Conservation (phyloP, 2,329 filamentous ascomycete species). For the Colletotrichum horii region DNA sequence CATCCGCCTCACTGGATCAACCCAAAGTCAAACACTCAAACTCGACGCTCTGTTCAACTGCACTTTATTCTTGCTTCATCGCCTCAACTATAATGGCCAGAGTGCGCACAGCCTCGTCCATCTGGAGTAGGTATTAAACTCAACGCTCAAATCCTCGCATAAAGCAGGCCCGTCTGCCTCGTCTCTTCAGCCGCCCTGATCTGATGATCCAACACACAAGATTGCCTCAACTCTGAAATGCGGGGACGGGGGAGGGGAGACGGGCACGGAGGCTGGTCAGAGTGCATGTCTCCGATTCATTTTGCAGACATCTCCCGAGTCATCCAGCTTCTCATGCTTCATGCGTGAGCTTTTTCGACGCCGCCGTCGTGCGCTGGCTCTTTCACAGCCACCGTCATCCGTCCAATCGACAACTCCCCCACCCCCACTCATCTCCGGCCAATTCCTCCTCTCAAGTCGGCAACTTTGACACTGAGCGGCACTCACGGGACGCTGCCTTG, state of each 20-base stretch:
- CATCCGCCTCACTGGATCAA: not conserved
- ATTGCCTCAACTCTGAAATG: slow-evolving; percentile 14
- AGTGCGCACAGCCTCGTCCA: not conserved
- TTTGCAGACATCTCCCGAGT: slow-evolving; percentile 5
- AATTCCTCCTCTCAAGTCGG: not conserved
- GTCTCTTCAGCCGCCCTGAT: not conserved
- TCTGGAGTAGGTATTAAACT: not conserved
- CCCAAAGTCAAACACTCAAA: not conserved
- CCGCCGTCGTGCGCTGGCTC: slow-evolving; percentile 6
- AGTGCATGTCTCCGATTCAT: slow-evolving; percentile 3
- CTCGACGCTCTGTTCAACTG: not conserved
- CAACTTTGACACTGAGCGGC: not conserved
- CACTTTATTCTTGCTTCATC: not conserved
- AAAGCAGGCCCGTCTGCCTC: not conserved
- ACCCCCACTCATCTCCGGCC: not conserved
- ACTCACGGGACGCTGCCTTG: not conserved
- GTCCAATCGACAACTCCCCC: not conserved
- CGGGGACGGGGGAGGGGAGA: not conserved
- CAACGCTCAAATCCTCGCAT: not conserved
- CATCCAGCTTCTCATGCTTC: slow-evolving; percentile 4
- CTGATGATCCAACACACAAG: not conserved
- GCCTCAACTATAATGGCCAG: not conserved
- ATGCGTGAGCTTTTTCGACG: not conserved
- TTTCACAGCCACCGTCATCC: slow-evolving; percentile 17
- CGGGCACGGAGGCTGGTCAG: not conserved